Conservation (phyloP, 1,284 basidiomycete species). For the Taiwanofungus camphoratus region DNA sequence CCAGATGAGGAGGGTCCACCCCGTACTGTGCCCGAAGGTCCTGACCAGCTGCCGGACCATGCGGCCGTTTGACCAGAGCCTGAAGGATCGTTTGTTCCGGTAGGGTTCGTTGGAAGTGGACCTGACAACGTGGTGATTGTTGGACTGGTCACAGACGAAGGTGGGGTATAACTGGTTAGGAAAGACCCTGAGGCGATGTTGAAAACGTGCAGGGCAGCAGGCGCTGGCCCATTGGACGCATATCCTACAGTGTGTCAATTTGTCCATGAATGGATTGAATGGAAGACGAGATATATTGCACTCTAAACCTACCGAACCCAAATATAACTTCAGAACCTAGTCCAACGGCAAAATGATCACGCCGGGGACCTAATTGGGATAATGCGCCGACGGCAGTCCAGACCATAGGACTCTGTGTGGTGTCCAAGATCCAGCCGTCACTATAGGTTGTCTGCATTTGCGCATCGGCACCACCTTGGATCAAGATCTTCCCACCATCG, state of each 20-base stretch:
- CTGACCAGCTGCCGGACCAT: constrained; percentile 4
- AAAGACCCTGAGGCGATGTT: constrained; percentile 37
- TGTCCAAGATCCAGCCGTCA: constrained; percentile 77
- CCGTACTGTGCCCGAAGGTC: constrained; percentile 3
- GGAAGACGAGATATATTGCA: no score
- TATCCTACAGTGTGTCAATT: constrained; percentile 42
- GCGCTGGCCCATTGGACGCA: constrained; percentile 42
- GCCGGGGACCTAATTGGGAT: constrained; percentile 51
- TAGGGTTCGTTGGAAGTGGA: constrained; percentile 18
- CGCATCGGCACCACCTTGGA: constrained; percentile 75
- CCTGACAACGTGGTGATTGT: constrained; percentile 36
- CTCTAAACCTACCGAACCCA: constrained; percentile 68
- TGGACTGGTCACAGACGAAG: constrained; percentile 26
- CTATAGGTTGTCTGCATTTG: constrained; percentile 46
- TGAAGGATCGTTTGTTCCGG: constrained; percentile 6
- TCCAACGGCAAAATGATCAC: constrained; percentile 68
- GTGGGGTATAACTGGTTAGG: constrained; percentile 37
- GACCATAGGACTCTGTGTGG: constrained; percentile 44
- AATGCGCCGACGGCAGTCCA: constrained; percentile 53
- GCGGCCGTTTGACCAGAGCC: constrained; percentile 12
- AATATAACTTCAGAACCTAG: constrained; percentile 63
- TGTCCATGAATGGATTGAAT: no score
- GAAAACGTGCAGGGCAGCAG: constrained; percentile 49
- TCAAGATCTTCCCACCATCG: constrained; percentile 51
- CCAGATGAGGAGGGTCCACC: constrained; percentile 2